phyloP scores from a whole-genome alignment of 2,329 filamentous ascomycete species.

The Hypoxylon rubiginosum region DNA sequence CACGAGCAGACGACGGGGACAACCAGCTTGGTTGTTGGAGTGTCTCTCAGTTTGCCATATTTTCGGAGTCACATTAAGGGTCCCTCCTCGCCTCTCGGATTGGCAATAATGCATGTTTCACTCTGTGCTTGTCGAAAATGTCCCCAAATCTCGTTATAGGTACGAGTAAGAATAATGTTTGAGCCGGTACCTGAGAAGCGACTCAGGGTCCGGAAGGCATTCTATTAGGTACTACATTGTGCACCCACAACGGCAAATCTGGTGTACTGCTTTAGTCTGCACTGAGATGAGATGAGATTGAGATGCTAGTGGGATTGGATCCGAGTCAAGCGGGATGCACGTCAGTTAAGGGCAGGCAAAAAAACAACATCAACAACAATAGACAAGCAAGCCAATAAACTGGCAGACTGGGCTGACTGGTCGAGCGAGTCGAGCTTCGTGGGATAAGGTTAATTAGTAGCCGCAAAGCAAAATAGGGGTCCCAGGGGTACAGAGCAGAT shows the following conservation, averaged over 20 bases:
- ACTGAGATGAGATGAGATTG: too few species aligned
- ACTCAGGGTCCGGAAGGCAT: background rate
- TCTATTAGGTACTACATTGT: background rate
- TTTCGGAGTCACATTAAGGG: conserved; percentile 9
- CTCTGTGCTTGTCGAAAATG: conserved; percentile 9
- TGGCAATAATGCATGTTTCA: conserved; percentile 24
- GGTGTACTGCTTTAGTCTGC: conserved; percentile 15
- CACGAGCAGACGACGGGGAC: background rate
- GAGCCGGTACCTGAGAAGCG: background rate
- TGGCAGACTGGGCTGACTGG: too few species aligned
- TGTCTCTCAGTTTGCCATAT: conserved; percentile 10
- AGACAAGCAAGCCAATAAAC: conserved; percentile 10
- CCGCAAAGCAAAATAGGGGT: conserved; percentile 40
- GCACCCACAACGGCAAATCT: conserved; percentile 13
- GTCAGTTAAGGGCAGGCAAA: conserved; percentile 28
- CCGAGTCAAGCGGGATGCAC: conserved; percentile 36
- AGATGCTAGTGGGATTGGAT: conserved; percentile 20
- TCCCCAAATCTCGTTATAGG: conserved; percentile 2
- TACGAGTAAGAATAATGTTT: background rate
- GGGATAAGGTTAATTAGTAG: conserved; percentile 16
- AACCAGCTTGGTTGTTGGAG: background rate
- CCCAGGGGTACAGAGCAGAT: conserved; percentile 28
- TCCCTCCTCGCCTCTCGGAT: background rate
- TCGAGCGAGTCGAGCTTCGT: conserved; percentile 6
- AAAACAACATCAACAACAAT: too few species aligned